A percentile compares a stretch with the other conserved stretches of the same genome.
These are phyloP conservation scores for Corymbia citriodora DNA, from an alignment of 441 rosid species.

Conservation along the genomic window DNA sequence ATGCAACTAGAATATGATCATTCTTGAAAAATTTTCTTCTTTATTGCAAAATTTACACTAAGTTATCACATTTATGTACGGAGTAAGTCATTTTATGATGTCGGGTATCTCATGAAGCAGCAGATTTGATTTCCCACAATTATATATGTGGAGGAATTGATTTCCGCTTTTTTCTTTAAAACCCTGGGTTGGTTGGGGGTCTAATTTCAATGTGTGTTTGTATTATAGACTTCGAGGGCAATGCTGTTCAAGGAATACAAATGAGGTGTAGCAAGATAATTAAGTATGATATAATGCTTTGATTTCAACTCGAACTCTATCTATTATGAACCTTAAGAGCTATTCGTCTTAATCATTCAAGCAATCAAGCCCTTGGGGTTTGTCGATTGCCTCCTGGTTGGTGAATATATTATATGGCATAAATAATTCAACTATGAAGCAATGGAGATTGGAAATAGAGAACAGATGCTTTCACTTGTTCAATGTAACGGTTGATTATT, in stretches of 20 bases:
- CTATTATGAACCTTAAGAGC: background rate
- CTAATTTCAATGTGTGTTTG: background rate
- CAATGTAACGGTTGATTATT: background rate
- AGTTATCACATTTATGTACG: too few relatives aligned
- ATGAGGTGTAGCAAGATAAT: conserved; percentile 89
- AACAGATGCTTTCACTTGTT: background rate
- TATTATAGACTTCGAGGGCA: conserved; percentile 76
- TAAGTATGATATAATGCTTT: background rate
- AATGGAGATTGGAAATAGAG: background rate
- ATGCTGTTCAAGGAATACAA: conserved; percentile 96
- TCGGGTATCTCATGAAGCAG: background rate
- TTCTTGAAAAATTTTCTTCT: background rate
- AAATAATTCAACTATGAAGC: background rate
- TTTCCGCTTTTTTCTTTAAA: background rate
- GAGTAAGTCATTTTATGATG: background rate
- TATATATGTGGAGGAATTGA: background rate
- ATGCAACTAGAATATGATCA: too few relatives aligned
- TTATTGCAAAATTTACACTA: background rate
- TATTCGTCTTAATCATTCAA: background rate
- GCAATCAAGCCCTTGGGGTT: background rate
- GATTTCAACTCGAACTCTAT: background rate
- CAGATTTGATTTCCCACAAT: background rate
- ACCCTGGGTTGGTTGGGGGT: background rate
- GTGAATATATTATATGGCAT: background rate
- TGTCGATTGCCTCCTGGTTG: background rate